Conservation (phyloP, 805 yeast genomes). For the Ogataea trehalophila region DNA sequence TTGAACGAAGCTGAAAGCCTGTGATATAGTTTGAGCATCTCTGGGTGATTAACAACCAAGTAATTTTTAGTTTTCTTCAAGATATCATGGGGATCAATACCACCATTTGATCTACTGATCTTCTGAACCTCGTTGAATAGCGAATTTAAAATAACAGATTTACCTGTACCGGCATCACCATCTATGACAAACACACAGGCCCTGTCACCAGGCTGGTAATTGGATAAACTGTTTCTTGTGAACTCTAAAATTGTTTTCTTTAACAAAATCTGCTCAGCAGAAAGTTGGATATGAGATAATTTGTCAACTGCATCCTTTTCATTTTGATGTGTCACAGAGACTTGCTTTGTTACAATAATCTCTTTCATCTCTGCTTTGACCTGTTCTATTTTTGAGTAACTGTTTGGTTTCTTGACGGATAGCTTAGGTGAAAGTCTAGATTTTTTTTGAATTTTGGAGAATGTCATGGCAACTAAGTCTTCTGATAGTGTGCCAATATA, state of each 20-base stretch:
- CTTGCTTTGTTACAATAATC: neutral
- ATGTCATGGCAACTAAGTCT: too few species aligned
- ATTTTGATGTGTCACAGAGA: neutral
- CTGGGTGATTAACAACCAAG: constrained; percentile 44
- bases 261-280: constrained; percentile 33
- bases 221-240: constrained; percentile 22
- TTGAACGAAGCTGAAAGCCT: constrained; percentile 34
- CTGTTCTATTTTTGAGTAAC: neutral
- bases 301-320: constrained; percentile 30
- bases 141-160: constrained; percentile 38
- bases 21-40: constrained; percentile 40
- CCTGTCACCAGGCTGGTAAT: constrained; percentile 7
- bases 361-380: neutral
- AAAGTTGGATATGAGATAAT: constrained; percentile 32
- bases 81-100: constrained; percentile 9
- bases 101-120: constrained; percentile 13
- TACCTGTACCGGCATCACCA: constrained; percentile 49
- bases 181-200: constrained; percentile 38
- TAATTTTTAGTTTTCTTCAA: constrained; percentile 31
- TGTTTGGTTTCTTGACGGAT: neutral
- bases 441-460: too few species aligned
- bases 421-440: neutral
- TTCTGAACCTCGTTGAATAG: constrained; percentile 39
- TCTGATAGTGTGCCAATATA: too few species aligned
- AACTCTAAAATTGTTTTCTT: constrained; percentile 29